Evolutionary conservation across 1,139 yeast species (phyloP), one percentile per base, ranked within the genome.

Genomic region (Magnusiomyces sp.): DNA sequence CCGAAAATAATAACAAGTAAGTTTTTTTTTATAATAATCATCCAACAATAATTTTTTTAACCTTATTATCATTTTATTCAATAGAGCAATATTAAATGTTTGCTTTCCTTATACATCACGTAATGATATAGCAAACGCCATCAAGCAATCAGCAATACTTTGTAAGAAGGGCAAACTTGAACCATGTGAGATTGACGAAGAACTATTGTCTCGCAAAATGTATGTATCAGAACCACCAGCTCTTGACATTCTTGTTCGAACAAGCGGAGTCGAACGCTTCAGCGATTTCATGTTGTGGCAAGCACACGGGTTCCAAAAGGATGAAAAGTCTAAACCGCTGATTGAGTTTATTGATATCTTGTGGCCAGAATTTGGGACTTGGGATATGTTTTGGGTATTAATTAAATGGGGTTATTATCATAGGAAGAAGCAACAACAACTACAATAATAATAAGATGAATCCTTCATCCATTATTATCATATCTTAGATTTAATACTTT

Each of bases 31-130:
- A 14, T 13, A n/a, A n/a, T n/a, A n/a, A n/a, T n/a, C n/a, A n/a
- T n/a, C n/a, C n/a, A n/a, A n/a, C n/a, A n/a, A n/a, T n/a, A n/a
- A n/a, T n/a, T n/a, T n/a, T n/a, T n/a, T n/a, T n/a, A n/a, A n/a
- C n/a, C n/a, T n/a, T n/a, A n/a, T n/a, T n/a, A n/a, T n/a, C n/a
- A n/a, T n/a, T n/a, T 16, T 23, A 42, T 31, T 17, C 29, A 23
- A 17, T 11, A 74, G 90, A 50, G 95, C 95, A 2, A 73, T 79
- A 5, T 71, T 92, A 53, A 92, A 92, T 64, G 88, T 92, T 43
- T 90, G 98, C 66, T 88, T 92, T 66, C 97, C 97, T 1, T 92
- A 92, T 68, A 92, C 98, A 0, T 81, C 97, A 17, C 74, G 97
- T 57, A 94, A 90, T 63, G 98, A 92, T 64, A 87, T 92, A 54